Conservation (phyloP, 176 grass and related monocot genomes). For the Dactylis glomerata region DNA sequence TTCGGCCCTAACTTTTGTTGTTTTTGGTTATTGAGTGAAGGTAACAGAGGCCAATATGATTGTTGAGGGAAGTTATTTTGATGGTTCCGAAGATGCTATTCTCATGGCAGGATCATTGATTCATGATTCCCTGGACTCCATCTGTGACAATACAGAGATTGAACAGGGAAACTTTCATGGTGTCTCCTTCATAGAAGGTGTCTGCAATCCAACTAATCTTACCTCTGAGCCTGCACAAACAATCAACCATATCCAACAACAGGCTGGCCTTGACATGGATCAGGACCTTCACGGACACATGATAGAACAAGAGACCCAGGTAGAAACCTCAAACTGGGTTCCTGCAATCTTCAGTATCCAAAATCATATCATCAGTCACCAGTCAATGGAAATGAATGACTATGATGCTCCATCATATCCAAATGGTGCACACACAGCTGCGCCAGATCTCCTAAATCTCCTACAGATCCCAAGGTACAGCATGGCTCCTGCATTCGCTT, state of each 20-base stretch:
- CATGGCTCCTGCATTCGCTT: constrained; percentile 10
- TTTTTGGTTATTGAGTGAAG: constrained; percentile 26
- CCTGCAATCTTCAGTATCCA: constrained; percentile 36
- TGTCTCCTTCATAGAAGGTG: constrained; percentile 44
- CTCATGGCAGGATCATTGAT: constrained; percentile 51
- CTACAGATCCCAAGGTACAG: constrained; percentile 55
- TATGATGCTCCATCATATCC: constrained; percentile 39
- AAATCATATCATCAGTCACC: constrained; percentile 34
- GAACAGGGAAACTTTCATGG: constrained; percentile 38
- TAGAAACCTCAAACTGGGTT: constrained; percentile 53
- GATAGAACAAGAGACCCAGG: constrained; percentile 17
- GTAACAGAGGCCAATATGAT: constrained; percentile 45
- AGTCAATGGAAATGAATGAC: constrained; percentile 34
- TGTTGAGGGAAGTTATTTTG: constrained; percentile 47
- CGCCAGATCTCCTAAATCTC: constrained; percentile 64
- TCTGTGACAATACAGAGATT: constrained; percentile 30
- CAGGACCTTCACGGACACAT: constrained; percentile 51
- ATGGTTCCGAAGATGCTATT: constrained; percentile 47
- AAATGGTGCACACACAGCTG: constrained; percentile 31
- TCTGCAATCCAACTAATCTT: constrained; percentile 38
- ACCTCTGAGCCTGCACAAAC: constrained; percentile 35
- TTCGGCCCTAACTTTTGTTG: not conserved
- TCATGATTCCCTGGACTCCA: constrained; percentile 42
- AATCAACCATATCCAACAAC: constrained; percentile 40
- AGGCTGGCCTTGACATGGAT: constrained; percentile 43